A percentile compares a stretch with the other conserved stretches of the same genome.
Evolutionary conservation across 495 filamentous ascomycete genomes (phyloP).

Genomic region (Talaromyces stipitatus): DNA sequence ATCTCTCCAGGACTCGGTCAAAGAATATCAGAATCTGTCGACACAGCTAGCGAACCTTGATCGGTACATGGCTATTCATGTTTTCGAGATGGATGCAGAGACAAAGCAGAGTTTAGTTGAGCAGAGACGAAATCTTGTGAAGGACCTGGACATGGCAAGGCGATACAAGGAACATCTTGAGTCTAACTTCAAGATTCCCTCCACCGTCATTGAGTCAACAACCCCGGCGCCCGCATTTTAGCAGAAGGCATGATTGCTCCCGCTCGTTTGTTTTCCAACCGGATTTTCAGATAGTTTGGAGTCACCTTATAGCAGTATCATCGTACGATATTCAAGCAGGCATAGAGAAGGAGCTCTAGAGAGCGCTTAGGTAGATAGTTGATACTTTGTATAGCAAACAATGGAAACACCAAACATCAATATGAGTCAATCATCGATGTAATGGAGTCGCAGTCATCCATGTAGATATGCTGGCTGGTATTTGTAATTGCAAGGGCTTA

Average conservation of each 20-base stretch:
- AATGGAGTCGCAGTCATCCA: neutral
- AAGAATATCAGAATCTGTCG: slow-evolving; percentile 20
- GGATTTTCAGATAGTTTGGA: neutral
- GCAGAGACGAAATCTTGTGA: slow-evolving; percentile 27
- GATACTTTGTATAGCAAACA: slow-evolving; percentile 4
- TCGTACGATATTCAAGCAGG: neutral
- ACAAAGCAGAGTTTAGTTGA: slow-evolving; percentile 26
- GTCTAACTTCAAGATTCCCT: slow-evolving; percentile 1
- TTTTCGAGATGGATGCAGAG: slow-evolving; percentile 24
- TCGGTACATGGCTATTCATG: slow-evolving; percentile 30
- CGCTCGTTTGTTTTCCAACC: neutral
- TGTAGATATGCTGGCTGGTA: neutral
- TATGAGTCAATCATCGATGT: neutral
- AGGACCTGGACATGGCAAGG: slow-evolving; percentile 29
- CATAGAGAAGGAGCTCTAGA: neutral
- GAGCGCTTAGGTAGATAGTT: neutral
- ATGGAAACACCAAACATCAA: neutral
- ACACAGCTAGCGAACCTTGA: slow-evolving; percentile 27
- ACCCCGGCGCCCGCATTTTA: neutral
- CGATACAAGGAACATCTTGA: slow-evolving; percentile 27
- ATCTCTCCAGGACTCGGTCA: slow-evolving; percentile 17
- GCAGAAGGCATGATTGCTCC: neutral
- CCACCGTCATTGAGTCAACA: neutral
- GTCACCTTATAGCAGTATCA: neutral
- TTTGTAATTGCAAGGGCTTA: too few relatives aligned